Base-by-base conservation (phyloP, 148 eudicot species). In the Rhododendron henanense region DNA sequence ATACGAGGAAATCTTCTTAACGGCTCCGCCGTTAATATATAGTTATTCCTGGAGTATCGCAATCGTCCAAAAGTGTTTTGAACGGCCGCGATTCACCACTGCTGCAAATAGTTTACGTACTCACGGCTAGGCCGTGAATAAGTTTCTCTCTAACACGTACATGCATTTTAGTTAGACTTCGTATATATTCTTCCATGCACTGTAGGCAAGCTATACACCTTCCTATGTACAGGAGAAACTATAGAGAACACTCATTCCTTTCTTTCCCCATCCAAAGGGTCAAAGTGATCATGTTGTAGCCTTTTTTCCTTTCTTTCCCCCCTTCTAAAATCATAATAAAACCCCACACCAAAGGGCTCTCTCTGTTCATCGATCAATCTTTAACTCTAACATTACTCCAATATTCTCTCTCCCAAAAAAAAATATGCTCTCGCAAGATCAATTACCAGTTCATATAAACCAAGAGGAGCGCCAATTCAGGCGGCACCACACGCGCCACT, bases 401-500 rank as follows among this genome's bases (percentile, higher is more conserved):
- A 41, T 41, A 41, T 41, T 10, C 6, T 18, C 45, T 13, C 41
- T 2, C 81, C 57, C 5, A 16, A 19, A 39, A 7, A 13, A 71
- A 4, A 69, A 35, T 6, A 91, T 83, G 89, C 15, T 28, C 75
- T 44, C 87, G 7, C 31, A 16, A 6, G 14, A 10, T 45, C 87
- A 86, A 75, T 13, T 86, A 10, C 91, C 90, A 35, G 67, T 83
- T n/a, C 85, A 79, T 10, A 4, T 76, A 65, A 45, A 50, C 63
- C 80, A 84, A 1, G 79, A 85, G 0, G 69, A 79, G 37, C 76
- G 45, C 23, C 84, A 51, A 57, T 55, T 86, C 4, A 48, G 85
- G 16, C 93, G 93, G 39, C 96, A 79, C 86, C 95, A 90, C 69
- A 84, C 94, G 1, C 91, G 91, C 74, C 90, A 90, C 2, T 90